Base-by-base conservation (phyloP, 2,329 filamentous ascomycete species). In the Coleophoma eucalyptorum region DNA sequence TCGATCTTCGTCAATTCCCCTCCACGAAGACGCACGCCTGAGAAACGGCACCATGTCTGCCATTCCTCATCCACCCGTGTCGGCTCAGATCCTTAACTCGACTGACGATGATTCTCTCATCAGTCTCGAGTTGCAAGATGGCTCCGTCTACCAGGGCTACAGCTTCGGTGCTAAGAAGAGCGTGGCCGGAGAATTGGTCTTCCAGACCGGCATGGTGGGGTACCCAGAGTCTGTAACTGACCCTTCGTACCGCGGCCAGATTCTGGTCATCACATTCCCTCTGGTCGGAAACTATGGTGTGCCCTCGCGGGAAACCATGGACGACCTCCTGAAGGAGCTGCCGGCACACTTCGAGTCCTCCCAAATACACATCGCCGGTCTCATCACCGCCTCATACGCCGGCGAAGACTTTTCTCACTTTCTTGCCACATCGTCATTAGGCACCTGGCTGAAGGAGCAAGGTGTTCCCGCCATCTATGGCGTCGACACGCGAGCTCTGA, bases 131-230 rank as follows among this genome's bases (percentile, higher is more conserved):
- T 86, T 99, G 61, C 81, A 94, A 71, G 92, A 97, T 77, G 91
- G 92, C 72, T 84, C 87, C 52, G 82, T 90, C 67, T 96, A 91
- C 78, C 89, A 95, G 69, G 94, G 94, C 62, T 91, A 90, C 77
- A 96, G 91, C 80, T 99, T 99, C 69, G 94, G 94, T 72, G 92
- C 93, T 57, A 80, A 90, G 66, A 96, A 92, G 81, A 96, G 90
- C 75, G 84, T 95, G 65, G 89, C 93, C 59, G 94, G 94, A 70
- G 94, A 99, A 79, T 80, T 99, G 69, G 94, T 99, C 73, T 99
- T 99, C 77, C 93, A 97, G 80, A 99, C 94, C 52, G 94, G 94
- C 72, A 96, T 97, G 92, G 94, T 97, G 62, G 94, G 94, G 66
- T 99, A 99, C 70, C 92, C 94, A 40, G 94, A 99, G 78, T 95